phyloP scores from a whole-genome alignment of 106 monocot species.

The Apostasia shenzhenica region DNA sequence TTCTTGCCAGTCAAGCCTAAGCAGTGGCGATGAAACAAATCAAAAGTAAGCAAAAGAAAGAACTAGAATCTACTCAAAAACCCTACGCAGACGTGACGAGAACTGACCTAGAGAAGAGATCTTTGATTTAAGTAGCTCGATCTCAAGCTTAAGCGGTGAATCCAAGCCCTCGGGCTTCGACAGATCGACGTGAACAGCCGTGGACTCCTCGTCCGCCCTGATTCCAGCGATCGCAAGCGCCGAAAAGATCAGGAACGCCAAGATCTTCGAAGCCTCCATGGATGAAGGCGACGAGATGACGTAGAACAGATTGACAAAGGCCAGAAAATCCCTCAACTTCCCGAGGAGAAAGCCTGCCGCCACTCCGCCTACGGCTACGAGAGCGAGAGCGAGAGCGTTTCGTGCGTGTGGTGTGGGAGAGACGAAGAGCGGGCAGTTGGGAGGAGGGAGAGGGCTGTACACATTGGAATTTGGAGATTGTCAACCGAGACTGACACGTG shows the following conservation, averaged over 20 bases:
- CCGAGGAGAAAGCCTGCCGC: too few species aligned
- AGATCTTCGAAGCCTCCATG: constrained; percentile 27
- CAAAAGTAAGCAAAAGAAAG: background rate
- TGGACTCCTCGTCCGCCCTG: constrained; percentile 19
- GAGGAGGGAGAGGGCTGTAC: too few species aligned
- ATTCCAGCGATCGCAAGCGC: constrained; percentile 11
- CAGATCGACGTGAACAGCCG: constrained; percentile 6
- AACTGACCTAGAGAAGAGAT: constrained; percentile 24
- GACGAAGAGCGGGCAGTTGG: too few species aligned
- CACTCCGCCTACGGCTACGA: too few species aligned
- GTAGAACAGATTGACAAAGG: too few species aligned
- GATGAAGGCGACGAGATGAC: background rate
- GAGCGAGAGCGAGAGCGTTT: too few species aligned
- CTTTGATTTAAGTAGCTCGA: constrained; percentile 32
- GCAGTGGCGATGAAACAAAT: background rate
- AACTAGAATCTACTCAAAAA: background rate
- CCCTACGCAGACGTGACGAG: background rate
- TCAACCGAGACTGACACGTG: too few species aligned
- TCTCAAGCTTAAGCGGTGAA: constrained; percentile 22
- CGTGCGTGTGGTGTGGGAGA: too few species aligned
- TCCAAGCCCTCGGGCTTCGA: constrained; percentile 5
- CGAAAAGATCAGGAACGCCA: constrained; percentile 15
- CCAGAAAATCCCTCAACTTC: too few species aligned
- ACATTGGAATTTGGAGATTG: too few species aligned
- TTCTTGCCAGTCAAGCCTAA: background rate